Percentiles rank a stretch among this genome's conserved stretches.
phyloP scores from a whole-genome alignment of 2,329 filamentous ascomycete species.

The Alternaria sp. region DNA sequence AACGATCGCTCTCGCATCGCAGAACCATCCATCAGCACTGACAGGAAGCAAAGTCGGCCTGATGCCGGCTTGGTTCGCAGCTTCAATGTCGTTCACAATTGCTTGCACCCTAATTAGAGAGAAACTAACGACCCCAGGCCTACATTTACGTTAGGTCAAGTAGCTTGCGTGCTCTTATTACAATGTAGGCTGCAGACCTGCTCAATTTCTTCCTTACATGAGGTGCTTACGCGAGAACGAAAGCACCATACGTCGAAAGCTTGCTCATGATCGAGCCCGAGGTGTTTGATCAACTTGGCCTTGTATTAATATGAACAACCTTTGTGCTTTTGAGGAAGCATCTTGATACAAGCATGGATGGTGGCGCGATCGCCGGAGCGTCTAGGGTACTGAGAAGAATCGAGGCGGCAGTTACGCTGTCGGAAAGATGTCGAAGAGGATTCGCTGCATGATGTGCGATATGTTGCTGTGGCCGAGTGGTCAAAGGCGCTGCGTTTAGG shows the following conservation, averaged over 20 bases:
- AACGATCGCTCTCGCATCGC: neutral
- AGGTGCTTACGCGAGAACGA: neutral
- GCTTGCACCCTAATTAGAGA: neutral
- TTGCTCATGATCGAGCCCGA: neutral
- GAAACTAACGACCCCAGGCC: too few species aligned
- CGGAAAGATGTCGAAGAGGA: neutral
- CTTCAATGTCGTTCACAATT: neutral
- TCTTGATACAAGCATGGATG: neutral
- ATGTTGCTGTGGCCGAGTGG: conserved; percentile 10
- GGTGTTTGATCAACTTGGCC: neutral
- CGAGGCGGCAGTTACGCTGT: neutral
- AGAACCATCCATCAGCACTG: neutral
- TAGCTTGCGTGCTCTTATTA: neutral
- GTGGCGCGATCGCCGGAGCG: neutral
- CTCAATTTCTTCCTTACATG: neutral
- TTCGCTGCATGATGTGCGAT: neutral
- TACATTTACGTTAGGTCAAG: neutral
- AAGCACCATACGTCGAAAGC: neutral
- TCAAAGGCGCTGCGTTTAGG: conserved; percentile 43
- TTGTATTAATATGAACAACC: neutral
- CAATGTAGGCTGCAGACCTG: neutral
- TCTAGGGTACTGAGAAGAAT: neutral
- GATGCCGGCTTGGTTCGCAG: too few species aligned
- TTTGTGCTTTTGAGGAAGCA: neutral
- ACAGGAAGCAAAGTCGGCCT: neutral